Percentiles rank a stretch among this genome's conserved stretches.
These are phyloP conservation scores for Cytospora piceicola DNA, from an alignment of 2,329 filamentous ascomycete genomes.

Conservation along the genomic window DNA sequence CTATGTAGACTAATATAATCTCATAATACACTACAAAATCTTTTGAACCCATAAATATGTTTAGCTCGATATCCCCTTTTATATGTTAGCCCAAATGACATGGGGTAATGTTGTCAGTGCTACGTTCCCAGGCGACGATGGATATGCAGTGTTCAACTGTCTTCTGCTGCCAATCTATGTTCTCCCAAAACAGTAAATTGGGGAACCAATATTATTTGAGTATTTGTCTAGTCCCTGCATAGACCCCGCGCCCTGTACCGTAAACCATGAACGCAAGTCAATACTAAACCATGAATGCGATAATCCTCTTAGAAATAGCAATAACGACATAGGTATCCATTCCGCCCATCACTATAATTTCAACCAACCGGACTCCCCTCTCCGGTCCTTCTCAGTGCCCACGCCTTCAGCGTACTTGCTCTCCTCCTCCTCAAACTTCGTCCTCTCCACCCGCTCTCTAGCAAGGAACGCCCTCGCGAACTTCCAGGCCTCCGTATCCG, in stretches of 20 bases:
- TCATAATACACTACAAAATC: background rate
- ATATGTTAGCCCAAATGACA: background rate
- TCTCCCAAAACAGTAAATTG: background rate
- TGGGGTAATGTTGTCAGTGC: background rate
- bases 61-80: too few species aligned
- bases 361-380: background rate
- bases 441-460: slow-evolving; percentile 63
- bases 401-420: slow-evolving; percentile 65
- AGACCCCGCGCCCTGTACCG: background rate
- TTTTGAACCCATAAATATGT: too few species aligned
- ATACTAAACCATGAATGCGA: background rate
- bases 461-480: slow-evolving; percentile 72
- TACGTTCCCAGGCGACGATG: background rate
- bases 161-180: background rate
- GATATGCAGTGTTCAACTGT: background rate
- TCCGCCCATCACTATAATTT: background rate
- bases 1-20: background rate
- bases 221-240: background rate
- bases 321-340: background rate
- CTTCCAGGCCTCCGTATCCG: slow-evolving; percentile 77
- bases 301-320: background rate
- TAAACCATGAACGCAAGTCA: background rate
- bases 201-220: background rate
- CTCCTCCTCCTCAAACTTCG: slow-evolving; percentile 73
- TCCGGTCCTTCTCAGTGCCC: slow-evolving; percentile 53